Evolutionary conservation across 2,329 filamentous ascomycete species (phyloP).

Genomic region (Bipolaris zeicola): DNA sequence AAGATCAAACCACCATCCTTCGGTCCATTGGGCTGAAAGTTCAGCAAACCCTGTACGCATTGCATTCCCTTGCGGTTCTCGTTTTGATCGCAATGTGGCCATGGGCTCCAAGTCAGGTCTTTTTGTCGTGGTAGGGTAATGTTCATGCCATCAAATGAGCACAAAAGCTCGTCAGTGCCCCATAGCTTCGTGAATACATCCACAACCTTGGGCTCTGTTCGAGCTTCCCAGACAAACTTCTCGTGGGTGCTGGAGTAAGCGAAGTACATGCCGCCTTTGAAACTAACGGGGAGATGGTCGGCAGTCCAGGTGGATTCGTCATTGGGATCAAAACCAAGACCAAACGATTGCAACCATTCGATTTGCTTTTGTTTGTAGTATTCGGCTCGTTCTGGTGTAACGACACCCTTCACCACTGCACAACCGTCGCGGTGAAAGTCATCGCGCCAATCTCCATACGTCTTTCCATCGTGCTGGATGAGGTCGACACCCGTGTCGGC

Average conservation of each 20-base stretch:
- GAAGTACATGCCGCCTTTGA: conserved; percentile 55
- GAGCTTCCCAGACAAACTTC: conserved; percentile 46
- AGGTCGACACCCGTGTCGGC: conserved; percentile 25
- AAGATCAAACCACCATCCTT: conserved; percentile 56
- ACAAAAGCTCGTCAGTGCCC: conserved; percentile 41
- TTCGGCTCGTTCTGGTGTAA: conserved; percentile 47
- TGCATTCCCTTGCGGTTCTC: conserved; percentile 51
- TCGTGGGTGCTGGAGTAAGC: conserved; percentile 49
- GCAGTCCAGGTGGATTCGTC: conserved; percentile 45
- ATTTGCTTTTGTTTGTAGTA: conserved; percentile 51
- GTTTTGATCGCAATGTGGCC: conserved; percentile 47
- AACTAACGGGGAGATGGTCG: conserved; percentile 47
- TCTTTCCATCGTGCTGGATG: conserved; percentile 19
- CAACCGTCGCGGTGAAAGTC: conserved; percentile 52
- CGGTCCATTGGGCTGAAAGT: conserved; percentile 53
- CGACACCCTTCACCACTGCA: conserved; percentile 50
- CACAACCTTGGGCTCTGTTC: conserved; percentile 48
- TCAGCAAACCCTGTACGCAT: conserved; percentile 54
- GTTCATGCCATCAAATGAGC: conserved; percentile 50
- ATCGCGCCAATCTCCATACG: conserved; percentile 14
- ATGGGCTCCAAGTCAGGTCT: conserved; percentile 44
- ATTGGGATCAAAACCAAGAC: conserved; percentile 47
- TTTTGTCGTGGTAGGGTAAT: conserved; percentile 46
- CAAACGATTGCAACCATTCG: conserved; percentile 53
- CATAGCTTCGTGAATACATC: conserved; percentile 46